Base-by-base conservation (phyloP, 1,284 basidiomycete species). In the Heimioporus retisporus region DNA sequence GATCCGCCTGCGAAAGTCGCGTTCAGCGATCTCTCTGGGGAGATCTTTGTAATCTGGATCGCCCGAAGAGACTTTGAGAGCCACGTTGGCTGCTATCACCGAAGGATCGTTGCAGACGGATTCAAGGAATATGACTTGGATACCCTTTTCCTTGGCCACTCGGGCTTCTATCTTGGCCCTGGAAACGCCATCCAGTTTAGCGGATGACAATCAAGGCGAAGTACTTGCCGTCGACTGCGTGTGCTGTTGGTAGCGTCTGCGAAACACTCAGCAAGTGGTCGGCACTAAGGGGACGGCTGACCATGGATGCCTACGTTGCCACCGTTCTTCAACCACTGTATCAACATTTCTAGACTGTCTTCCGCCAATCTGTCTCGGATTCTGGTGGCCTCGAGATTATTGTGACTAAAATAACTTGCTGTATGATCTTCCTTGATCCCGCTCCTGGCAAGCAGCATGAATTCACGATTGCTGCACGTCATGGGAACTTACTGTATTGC, bases 291-390 rank as follows among this genome's bases (percentile, higher is more conserved):
- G 48, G 42, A 67, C 46, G 59, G 76, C 86, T 62, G 73, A 95
- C 96, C 97, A 80, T 98, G 97, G 72, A 99, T 99, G 13, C 96
- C 98, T 44, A 99, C 97, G 76, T 99, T 99, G 1, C 98, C 97
- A 19, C 96, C 96, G 54, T 93, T 90, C 81, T 95, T 96, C 64
- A 99, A 83, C 97, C 98, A 99, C 53, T 89, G 85, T 70, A 99
- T 98, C 53, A 99, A 82, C 88, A 95, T 96, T 72, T 99, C 97
- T 55, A 99, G 83, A 79, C 96, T 96, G 77, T 99, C 97, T 71
- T 90, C 90, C 0, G 98, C 96, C 64, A 99, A 87, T 72, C 88
- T 84, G 75, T 99, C 96, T 13, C 98, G 90, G 53, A 89, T 84
- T 68, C 87, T 87, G 51, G 88, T 94, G 2, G 93, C 97, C 66